Percentiles rank a stretch among this genome's conserved stretches.
Evolutionary conservation across 176 grass and related monocot genomes (phyloP).

Genomic region (Phoenix dactylifera): DNA sequence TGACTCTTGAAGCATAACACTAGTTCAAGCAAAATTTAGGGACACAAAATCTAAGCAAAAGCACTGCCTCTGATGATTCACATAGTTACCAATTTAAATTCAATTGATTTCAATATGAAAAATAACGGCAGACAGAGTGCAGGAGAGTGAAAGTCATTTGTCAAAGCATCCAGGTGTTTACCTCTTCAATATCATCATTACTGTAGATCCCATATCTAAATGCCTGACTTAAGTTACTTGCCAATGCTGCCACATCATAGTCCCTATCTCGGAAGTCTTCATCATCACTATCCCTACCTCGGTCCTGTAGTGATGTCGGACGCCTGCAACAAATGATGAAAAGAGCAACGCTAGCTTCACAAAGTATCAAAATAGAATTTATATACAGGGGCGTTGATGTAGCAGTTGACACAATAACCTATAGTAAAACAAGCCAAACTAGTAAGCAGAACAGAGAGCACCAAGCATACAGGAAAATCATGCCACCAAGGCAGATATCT

Average conservation of each 20-base stretch:
- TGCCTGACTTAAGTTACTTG: slow-evolving; percentile 94
- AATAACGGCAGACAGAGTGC: too few species aligned
- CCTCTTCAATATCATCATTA: slow-evolving; percentile 86
- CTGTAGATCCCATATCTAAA: slow-evolving; percentile 86
- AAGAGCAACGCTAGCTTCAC: not conserved
- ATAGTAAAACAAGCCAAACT: too few species aligned
- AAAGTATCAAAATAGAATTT: not conserved
- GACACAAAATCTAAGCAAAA: too few species aligned
- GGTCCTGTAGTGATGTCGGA: slow-evolving; percentile 80
- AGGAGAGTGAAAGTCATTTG: not conserved
- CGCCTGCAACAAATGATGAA: slow-evolving; percentile 46
- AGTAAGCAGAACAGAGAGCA: too few species aligned
- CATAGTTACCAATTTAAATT: too few species aligned
- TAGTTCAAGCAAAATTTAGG: not conserved
- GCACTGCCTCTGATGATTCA: too few species aligned
- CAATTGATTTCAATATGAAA: too few species aligned
- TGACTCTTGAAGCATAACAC: too few species aligned
- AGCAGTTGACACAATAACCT: too few species aligned
- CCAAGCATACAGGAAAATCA: too few species aligned
- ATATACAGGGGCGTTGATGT: too few species aligned
- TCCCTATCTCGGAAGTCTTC: slow-evolving; percentile 93
- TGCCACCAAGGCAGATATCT: too few species aligned
- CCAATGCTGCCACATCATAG: slow-evolving; percentile 92
- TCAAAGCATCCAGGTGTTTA: slow-evolving; percentile 15
- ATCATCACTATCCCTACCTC: slow-evolving; percentile 88